These are phyloP conservation scores for Cytospora leucostoma DNA, from an alignment of 2,329 filamentous ascomycete species.

Conservation along the genomic window DNA sequence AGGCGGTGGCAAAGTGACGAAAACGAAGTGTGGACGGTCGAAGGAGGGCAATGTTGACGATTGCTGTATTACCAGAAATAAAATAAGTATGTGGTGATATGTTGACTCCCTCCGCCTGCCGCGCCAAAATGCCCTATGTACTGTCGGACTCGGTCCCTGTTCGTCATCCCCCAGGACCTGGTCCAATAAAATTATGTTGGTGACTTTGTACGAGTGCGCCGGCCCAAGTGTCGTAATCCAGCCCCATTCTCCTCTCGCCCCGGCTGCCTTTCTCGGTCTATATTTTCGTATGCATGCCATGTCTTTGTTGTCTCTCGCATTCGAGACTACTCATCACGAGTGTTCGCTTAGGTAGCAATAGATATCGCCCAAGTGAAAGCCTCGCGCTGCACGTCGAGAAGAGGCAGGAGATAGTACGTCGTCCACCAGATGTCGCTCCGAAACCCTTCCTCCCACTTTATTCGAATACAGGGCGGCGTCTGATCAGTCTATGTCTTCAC, in stretches of 20 bases:
- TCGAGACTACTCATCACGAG: conserved; percentile 19
- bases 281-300: conserved; percentile 25
- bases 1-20: conserved; percentile 7
- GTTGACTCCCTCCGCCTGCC: conserved; percentile 20
- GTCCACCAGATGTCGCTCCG: background rate
- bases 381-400: conserved; percentile 1
- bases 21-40: conserved; percentile 13
- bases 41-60: conserved; percentile 19
- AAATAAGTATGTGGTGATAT: conserved; percentile 28
- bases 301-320: conserved; percentile 18
- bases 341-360: conserved; percentile 14
- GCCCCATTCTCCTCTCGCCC: conserved; percentile 3
- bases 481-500: background rate
- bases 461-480: background rate
- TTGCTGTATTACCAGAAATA: conserved; percentile 29
- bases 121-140: conserved; percentile 29
- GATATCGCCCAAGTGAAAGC: conserved; percentile 1
- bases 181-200: conserved; percentile 27
- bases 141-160: conserved; percentile 16
- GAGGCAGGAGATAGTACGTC: background rate
- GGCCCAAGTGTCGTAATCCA: conserved; percentile 14
- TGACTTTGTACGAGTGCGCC: conserved; percentile 20
- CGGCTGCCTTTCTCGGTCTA: conserved; percentile 23
- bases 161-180: conserved; percentile 13
- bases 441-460: background rate